A percentile compares a stretch with the other conserved stretches of the same genome.
Conservation (phyloP, 1,139 yeast genomes). For the Magnusiomyces clavatus region DNA sequence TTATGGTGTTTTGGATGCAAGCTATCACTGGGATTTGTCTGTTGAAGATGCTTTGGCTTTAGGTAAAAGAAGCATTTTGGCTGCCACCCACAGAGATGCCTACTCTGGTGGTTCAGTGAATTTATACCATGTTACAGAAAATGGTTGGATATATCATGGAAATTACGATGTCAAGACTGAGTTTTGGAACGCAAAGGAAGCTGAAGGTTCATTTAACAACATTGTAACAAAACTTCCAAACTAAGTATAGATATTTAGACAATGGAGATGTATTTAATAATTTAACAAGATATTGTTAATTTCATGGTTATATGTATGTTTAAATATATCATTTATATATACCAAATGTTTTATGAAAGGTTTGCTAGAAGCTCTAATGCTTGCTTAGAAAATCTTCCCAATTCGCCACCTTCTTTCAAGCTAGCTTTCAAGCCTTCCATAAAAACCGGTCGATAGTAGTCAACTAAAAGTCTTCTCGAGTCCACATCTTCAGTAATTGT, state of each 20-base stretch:
- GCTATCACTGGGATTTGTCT: slow-evolving; percentile 79
- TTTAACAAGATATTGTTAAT: too few relatives aligned
- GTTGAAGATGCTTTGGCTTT: slow-evolving; percentile 91
- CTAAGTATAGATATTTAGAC: too few relatives aligned
- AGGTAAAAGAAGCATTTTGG: slow-evolving; percentile 92
- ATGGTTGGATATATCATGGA: slow-evolving; percentile 95
- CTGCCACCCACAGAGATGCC: slow-evolving; percentile 98
- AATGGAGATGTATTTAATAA: too few relatives aligned
- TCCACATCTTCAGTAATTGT: slow-evolving; percentile 49
- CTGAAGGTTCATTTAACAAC: slow-evolving; percentile 85
- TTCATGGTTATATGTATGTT: too few relatives aligned
- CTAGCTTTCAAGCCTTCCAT: slow-evolving; percentile 47
- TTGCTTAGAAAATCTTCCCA: slow-evolving; percentile 50
- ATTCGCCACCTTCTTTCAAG: slow-evolving; percentile 68
- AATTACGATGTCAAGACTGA: slow-evolving; percentile 86
- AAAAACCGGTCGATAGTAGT: slow-evolving; percentile 27
- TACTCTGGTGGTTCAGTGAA: slow-evolving; percentile 96
- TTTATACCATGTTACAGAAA: slow-evolving; percentile 83
- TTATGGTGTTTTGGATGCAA: slow-evolving; percentile 95
- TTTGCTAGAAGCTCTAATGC: background rate
- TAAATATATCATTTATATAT: background rate
- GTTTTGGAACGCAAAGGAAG: slow-evolving; percentile 85
- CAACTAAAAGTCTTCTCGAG: slow-evolving; percentile 38
- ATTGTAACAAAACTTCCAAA: slow-evolving; percentile 40
- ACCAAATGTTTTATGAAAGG: background rate